phyloP scores from a whole-genome alignment of 2,329 filamentous ascomycete genomes.

The Nemania sp. region DNA sequence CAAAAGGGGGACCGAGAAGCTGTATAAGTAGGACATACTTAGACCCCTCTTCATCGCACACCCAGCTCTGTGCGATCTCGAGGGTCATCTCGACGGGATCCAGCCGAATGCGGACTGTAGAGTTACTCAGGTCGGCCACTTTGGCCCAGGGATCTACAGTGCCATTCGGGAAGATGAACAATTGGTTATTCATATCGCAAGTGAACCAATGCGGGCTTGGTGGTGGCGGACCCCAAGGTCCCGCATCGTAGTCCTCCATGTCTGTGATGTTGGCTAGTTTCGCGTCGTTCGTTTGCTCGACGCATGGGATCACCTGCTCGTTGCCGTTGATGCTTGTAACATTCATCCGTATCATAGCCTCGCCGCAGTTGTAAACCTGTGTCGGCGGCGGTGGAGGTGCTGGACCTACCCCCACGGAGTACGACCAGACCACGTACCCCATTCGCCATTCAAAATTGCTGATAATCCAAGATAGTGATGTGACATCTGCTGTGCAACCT shows the following conservation, averaged over 20 bases:
- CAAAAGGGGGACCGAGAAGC: neutral
- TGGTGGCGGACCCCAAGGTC: conserved; percentile 7
- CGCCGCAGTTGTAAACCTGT: conserved; percentile 11
- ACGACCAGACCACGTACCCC: conserved; percentile 7
- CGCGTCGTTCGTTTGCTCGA: conserved; percentile 18
- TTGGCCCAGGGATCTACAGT: conserved; percentile 2
- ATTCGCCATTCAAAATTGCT: conserved; percentile 19
- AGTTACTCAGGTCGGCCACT: neutral
- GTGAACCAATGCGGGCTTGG: conserved; percentile 13
- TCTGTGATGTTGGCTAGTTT: conserved; percentile 18
- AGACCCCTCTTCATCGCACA: neutral
- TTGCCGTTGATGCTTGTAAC: neutral
- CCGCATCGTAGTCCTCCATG: conserved; percentile 13
- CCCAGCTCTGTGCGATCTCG: conserved; percentile 6
- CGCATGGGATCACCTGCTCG: conserved; percentile 2
- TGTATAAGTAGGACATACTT: neutral
- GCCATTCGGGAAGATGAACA: conserved; percentile 14
- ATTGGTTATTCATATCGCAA: conserved; percentile 9
- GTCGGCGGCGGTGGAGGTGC: conserved; percentile 16
- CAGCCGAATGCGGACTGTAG: conserved; percentile 5
- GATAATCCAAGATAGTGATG: conserved; percentile 7
- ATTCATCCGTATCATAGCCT: conserved; percentile 19
- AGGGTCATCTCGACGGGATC: conserved; percentile 13
- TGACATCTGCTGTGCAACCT: neutral
- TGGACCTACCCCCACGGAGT: conserved; percentile 2